These are phyloP conservation scores for Sordariomycetes sp. DNA, from an alignment of 2,329 filamentous ascomycete species.

Conservation along the genomic window DNA sequence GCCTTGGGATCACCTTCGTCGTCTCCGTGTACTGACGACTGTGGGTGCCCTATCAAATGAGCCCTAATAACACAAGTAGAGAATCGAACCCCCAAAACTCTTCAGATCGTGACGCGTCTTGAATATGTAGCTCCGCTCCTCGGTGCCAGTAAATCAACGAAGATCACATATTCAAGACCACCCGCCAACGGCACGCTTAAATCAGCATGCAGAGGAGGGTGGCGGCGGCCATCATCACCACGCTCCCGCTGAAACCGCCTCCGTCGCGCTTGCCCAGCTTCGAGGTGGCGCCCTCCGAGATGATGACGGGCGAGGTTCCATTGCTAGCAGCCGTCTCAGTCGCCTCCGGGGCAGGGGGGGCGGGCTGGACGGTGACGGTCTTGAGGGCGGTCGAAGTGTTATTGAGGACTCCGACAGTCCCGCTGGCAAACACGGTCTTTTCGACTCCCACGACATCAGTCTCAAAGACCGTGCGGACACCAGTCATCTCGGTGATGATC, in stretches of 20 bases:
- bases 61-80: background rate
- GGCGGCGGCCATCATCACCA: background rate
- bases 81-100: background rate
- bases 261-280: background rate
- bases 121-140: background rate
- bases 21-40: background rate
- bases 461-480: background rate
- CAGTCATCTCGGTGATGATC: background rate
- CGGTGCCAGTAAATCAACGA: background rate
- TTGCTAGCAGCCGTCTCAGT: background rate
- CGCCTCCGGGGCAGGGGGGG: background rate
- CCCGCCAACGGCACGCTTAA: background rate
- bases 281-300: background rate
- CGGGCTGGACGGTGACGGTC: background rate
- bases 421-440: background rate
- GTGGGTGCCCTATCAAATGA: background rate
- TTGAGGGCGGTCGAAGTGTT: background rate
- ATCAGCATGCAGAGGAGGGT: background rate
- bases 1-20: background rate
- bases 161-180: background rate
- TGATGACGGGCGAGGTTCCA: background rate
- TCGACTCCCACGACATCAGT: background rate
- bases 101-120: background rate
- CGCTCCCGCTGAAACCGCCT: background rate
- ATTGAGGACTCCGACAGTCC: background rate